These are phyloP conservation scores for Cystobasidium onofrii DNA, from an alignment of 768 basidiomycete genomes.

Conservation along the genomic window DNA sequence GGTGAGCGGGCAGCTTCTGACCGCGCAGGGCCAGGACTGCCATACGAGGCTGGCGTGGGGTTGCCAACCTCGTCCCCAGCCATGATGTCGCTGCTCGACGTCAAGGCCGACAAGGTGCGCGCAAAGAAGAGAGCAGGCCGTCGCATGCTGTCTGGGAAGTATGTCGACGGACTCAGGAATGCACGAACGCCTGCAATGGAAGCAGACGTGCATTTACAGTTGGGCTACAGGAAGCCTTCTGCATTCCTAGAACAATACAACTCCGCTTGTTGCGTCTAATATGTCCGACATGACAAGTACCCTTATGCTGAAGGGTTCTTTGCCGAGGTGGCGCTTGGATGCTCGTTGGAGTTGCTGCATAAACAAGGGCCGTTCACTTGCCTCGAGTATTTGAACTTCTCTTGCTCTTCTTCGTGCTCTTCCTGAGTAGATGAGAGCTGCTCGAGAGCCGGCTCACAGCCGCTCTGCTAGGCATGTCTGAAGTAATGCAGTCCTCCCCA, in stretches of 20 bases:
- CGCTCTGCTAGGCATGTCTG: slow-evolving; percentile 2
- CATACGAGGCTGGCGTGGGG: not conserved
- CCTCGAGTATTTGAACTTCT: no score
- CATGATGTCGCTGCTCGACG: not conserved
- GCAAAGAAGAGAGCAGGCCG: not conserved
- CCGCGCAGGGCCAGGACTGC: not conserved
- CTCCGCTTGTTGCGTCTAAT: not conserved
- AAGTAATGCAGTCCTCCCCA: slow-evolving; percentile 33
- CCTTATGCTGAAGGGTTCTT: not conserved
- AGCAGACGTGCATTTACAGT: no score
- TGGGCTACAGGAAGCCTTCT: no score
- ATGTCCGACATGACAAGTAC: not conserved
- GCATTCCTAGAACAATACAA: no score
- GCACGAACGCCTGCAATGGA: not conserved
- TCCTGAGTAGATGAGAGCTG: no score
- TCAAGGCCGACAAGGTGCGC: not conserved
- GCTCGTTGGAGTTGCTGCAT: not conserved
- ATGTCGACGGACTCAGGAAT: not conserved
- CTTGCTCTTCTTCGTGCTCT: no score
- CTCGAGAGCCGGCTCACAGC: no score
- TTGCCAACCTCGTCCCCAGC: not conserved
- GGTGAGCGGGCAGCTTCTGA: not conserved
- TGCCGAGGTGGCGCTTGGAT: not conserved
- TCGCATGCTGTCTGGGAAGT: not conserved
- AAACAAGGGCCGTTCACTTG: not conserved